A percentile compares a stretch with the other conserved stretches of the same genome.
phyloP scores from a whole-genome alignment of 108 stramenopile genomes.

The Ochromonas danica region DNA sequence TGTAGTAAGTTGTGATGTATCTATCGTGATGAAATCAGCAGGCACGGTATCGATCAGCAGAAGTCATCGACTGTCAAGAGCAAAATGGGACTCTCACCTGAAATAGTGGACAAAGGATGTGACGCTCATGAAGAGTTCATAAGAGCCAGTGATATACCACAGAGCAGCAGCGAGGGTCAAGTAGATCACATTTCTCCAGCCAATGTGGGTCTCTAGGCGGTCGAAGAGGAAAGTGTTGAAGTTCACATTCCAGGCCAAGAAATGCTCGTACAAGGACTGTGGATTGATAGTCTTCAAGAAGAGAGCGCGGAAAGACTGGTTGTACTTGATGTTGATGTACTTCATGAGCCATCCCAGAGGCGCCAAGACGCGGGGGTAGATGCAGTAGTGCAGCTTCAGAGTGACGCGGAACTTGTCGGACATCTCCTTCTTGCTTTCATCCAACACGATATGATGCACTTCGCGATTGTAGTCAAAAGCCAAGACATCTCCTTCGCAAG shows the following conservation, averaged over 20 bases:
- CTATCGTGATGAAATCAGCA: no score
- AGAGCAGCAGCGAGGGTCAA: not conserved
- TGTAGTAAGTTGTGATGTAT: constrained; percentile 42
- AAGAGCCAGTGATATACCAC: not conserved
- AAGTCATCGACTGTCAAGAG: no score
- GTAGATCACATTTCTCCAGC: constrained; percentile 37
- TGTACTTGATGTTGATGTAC: constrained; percentile 38
- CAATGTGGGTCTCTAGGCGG: constrained; percentile 35
- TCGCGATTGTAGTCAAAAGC: constrained; percentile 55
- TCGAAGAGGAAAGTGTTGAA: constrained; percentile 34
- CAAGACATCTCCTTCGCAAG: constrained; percentile 42
- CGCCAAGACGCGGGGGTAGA: constrained; percentile 38
- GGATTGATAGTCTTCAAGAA: constrained; percentile 47
- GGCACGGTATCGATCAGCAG: no score
- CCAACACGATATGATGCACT: constrained; percentile 38
- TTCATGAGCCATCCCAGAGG: constrained; percentile 37
- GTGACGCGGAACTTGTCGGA: constrained; percentile 42
- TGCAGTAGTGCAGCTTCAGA: constrained; percentile 52
- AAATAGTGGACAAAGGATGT: constrained; percentile 52
- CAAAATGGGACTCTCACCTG: no score
- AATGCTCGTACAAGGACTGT: not conserved
- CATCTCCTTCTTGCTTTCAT: not conserved
- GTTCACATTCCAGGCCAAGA: constrained; percentile 44
- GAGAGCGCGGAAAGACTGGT: constrained; percentile 45
- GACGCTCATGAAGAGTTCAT: constrained; percentile 33